Conservation (phyloP, 2,329 filamentous ascomycete species). For the Huntiella abstrusa region DNA sequence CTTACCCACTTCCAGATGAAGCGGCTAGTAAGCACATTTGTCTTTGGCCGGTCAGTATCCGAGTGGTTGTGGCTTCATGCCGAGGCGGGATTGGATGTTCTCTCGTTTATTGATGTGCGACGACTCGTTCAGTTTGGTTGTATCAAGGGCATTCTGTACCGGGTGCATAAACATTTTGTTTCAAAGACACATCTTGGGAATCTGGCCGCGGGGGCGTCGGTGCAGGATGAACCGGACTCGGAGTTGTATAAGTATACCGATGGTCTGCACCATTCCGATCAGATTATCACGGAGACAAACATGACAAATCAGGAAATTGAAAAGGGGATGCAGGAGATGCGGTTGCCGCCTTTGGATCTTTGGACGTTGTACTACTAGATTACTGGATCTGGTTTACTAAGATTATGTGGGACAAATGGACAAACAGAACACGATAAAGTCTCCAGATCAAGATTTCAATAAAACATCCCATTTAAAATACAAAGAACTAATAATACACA, state of each 20-base stretch:
- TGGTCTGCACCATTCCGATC: conserved; percentile 59
- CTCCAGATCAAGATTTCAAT: no score
- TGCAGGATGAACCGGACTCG: conserved; percentile 23
- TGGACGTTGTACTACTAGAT: conserved; percentile 33
- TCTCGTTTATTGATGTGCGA: conserved; percentile 67
- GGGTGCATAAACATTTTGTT: conserved; percentile 80
- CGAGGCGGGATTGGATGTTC: conserved; percentile 41
- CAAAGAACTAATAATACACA: no score
- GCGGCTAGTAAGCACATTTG: conserved; percentile 69
- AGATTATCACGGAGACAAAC: conserved; percentile 62
- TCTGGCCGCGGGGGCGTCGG: conserved; percentile 34
- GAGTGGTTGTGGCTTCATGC: conserved; percentile 70
- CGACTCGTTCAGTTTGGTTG: conserved; percentile 89
- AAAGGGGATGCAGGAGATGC: conserved; percentile 42
- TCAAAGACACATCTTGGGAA: conserved; percentile 41
- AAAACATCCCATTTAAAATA: no score
- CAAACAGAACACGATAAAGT: conserved; percentile 2
- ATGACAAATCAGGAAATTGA: conserved; percentile 52
- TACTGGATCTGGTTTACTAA: neutral
- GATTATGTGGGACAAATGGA: neutral
- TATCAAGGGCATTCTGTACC: conserved; percentile 85
- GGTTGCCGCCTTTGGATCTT: conserved; percentile 31
- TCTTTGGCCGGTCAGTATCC: conserved; percentile 64
- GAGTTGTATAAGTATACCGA: conserved; percentile 51
- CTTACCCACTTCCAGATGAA: conserved; percentile 48